Conservation (phyloP, 805 yeast species). For the Kodamaea kakaduensis region DNA sequence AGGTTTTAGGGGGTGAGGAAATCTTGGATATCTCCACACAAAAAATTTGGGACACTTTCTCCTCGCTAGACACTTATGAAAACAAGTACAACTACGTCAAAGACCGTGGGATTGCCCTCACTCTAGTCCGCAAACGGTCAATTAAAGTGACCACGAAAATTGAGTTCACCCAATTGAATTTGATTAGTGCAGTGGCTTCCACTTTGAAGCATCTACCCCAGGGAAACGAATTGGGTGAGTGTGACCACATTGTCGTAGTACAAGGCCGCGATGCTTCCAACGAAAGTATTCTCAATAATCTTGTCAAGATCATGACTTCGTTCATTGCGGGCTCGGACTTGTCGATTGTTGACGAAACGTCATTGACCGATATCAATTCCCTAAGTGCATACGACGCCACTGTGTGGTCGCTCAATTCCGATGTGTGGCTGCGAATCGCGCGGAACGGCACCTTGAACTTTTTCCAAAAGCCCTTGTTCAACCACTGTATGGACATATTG, state of each 20-base stretch:
- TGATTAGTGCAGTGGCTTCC: constrained; percentile 53
- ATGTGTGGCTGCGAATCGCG: constrained; percentile 16
- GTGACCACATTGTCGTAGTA: constrained; percentile 22
- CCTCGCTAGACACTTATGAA: constrained; percentile 15
- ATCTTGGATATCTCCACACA: constrained; percentile 4
- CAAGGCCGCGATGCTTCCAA: constrained; percentile 14
- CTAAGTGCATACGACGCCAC: constrained; percentile 21
- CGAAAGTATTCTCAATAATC: constrained; percentile 24
- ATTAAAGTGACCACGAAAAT: constrained; percentile 15
- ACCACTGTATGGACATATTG: constrained; percentile 39
- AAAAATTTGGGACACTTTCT: too few species aligned
- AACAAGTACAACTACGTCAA: constrained; percentile 31
- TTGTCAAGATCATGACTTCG: constrained; percentile 38
- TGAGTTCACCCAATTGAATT: constrained; percentile 46
- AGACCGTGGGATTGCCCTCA: constrained; percentile 36
- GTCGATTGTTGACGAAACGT: constrained; percentile 15
- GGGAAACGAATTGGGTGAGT: constrained; percentile 29
- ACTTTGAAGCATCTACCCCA: constrained; percentile 45
- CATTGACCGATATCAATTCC: constrained; percentile 5
- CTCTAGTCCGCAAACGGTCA: constrained; percentile 18
- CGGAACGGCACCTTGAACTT: constrained; percentile 9
- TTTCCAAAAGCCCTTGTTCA: constrained; percentile 21
- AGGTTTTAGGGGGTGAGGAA: too few species aligned
- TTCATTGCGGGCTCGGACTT: constrained; percentile 31
- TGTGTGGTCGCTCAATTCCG: constrained; percentile 26